Evolutionary conservation across 257 asterid genomes (phyloP).

Genomic region (Eustoma russellianum): DNA sequence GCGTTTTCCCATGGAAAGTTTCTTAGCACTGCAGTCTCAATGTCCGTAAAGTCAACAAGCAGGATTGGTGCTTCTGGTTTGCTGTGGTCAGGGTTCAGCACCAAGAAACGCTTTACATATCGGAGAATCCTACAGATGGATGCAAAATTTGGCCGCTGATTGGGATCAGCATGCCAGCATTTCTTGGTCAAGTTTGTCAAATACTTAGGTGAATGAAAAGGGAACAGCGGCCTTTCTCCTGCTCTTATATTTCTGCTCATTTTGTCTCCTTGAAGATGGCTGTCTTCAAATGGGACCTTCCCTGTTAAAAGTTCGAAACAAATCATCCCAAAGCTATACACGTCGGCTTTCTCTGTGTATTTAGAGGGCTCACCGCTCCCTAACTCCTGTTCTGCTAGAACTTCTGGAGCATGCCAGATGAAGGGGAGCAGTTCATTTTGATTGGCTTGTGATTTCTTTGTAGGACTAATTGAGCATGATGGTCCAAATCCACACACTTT

Average conservation of each 20-base stretch:
- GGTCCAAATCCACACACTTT: constrained; percentile 66
- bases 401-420: constrained; percentile 87
- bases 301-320: constrained; percentile 81
- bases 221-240: constrained; percentile 90
- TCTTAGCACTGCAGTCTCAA: constrained; percentile 24
- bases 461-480: constrained; percentile 18
- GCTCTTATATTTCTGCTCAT: constrained; percentile 75
- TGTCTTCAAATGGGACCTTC: constrained; percentile 81
- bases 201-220: constrained; percentile 60
- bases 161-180: constrained; percentile 38
- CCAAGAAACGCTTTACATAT: constrained; percentile 35
- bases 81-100: constrained; percentile 38
- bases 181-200: constrained; percentile 33
- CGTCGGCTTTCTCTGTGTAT: constrained; percentile 59
- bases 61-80: constrained; percentile 60
- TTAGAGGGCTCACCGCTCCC: constrained; percentile 15
- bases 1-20: constrained; percentile 14
- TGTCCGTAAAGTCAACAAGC: constrained; percentile 24
- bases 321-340: constrained; percentile 85
- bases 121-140: constrained; percentile 63
- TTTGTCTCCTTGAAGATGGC: constrained; percentile 82
- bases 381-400: constrained; percentile 48
- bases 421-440: constrained; percentile 27
- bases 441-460: constrained; percentile 24
- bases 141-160: constrained; percentile 33